Evolutionary conservation across 1,284 basidiomycete genomes (phyloP).

Genomic region (Coniferiporia sulphurascens): DNA sequence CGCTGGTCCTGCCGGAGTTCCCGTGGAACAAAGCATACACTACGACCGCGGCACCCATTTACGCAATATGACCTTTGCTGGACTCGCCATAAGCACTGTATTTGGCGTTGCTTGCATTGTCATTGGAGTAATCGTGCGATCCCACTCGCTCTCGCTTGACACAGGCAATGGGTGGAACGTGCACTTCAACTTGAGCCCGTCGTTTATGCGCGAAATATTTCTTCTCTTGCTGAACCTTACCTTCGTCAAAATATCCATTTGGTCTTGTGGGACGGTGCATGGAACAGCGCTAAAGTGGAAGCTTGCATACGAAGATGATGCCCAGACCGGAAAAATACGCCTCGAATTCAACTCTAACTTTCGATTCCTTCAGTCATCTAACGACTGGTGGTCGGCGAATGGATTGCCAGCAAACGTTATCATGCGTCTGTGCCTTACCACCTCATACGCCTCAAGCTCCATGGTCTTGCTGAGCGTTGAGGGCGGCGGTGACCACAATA

Average conservation of each 20-base stretch:
- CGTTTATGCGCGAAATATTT: not conserved
- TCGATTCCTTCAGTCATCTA: constrained; percentile 2
- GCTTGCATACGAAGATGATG: not conserved
- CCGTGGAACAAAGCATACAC: not conserved
- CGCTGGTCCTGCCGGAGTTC: too few species aligned
- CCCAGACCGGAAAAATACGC: not conserved
- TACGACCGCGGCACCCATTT: not conserved
- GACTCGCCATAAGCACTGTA: not conserved
- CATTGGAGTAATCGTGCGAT: not conserved
- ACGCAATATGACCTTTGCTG: not conserved
- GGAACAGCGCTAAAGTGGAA: not conserved
- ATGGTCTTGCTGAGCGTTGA: constrained; percentile 2
- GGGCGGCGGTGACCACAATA: not conserved
- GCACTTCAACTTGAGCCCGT: not conserved
- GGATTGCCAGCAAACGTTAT: not conserved
- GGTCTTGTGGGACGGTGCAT: not conserved
- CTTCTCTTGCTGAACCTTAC: constrained; percentile 3
- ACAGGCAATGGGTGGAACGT: not conserved
- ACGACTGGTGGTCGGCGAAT: not conserved
- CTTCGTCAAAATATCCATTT: constrained; percentile 1
- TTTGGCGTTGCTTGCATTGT: not conserved
- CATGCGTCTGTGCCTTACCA: not conserved
- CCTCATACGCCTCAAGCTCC: constrained; percentile 1
- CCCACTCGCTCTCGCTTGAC: not conserved
- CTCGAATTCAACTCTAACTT: not conserved